These are phyloP conservation scores for Phylloporus sp. DNA, from an alignment of 768 basidiomycete species.

Conservation along the genomic window DNA sequence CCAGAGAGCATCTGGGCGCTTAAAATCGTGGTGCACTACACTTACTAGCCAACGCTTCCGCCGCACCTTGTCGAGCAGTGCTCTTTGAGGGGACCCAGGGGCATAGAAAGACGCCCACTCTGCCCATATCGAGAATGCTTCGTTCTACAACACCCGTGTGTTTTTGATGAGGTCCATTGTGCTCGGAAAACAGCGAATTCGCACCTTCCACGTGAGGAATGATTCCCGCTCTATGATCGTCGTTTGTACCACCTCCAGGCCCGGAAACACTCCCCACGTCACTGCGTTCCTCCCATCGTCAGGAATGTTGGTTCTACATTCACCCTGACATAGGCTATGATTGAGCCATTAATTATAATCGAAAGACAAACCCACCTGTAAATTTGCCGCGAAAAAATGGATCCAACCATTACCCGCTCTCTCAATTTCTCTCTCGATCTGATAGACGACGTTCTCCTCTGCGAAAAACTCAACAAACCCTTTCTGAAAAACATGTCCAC, in stretches of 20 bases:
- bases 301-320: constrained; percentile 73
- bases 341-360: background rate
- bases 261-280: constrained; percentile 98
- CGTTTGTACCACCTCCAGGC: constrained; percentile 92
- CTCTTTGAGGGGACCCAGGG: constrained; percentile 66
- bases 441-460: constrained; percentile 51
- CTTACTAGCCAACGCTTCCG: constrained; percentile 86
- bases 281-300: constrained; percentile 87
- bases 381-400: constrained; percentile 83
- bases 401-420: constrained; percentile 61
- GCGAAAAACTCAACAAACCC: constrained; percentile 97
- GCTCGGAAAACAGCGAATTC: constrained; percentile 11
- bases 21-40: constrained; percentile 92
- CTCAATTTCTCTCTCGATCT: constrained; percentile 54
- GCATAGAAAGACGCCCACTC: constrained; percentile 91
- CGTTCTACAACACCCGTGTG: constrained; percentile 55
- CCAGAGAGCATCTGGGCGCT: constrained; percentile 76
- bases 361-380: constrained; percentile 45
- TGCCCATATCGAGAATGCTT: constrained; percentile 93
- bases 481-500: constrained; percentile 97
- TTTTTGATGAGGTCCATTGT: background rate
- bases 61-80: constrained; percentile 66
- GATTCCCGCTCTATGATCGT: constrained; percentile 96
- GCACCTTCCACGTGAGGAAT: constrained; percentile 95
- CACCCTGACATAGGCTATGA: constrained; percentile 48